phyloP scores from a whole-genome alignment of 2,329 filamentous ascomycete species.

The Aspergillus unguis region DNA sequence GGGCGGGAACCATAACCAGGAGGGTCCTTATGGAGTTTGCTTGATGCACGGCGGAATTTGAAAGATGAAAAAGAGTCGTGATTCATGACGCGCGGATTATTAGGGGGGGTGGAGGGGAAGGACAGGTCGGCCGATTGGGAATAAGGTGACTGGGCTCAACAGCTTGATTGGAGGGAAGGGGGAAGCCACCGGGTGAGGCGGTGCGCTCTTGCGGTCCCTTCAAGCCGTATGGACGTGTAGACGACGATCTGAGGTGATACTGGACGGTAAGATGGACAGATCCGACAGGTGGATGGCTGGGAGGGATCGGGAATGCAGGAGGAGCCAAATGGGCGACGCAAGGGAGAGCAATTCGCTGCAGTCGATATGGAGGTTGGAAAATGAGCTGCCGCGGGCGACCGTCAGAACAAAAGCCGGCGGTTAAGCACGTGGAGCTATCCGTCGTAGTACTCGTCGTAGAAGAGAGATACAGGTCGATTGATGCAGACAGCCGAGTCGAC shows the following conservation, averaged over 20 bases:
- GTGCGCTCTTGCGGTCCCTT: constrained; percentile 22
- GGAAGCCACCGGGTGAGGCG: constrained; percentile 26
- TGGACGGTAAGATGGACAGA: constrained; percentile 19
- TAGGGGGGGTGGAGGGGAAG: constrained; percentile 27
- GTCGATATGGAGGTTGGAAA: constrained; percentile 5
- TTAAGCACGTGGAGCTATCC: constrained; percentile 23
- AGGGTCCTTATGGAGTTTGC: constrained; percentile 46
- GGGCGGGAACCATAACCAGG: constrained; percentile 41
- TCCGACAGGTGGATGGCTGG: constrained; percentile 11
- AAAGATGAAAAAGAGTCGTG: constrained; percentile 36
- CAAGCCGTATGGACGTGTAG: constrained; percentile 15
- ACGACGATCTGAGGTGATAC: constrained; percentile 13
- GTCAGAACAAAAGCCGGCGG: constrained; percentile 18
- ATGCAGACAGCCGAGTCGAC: constrained; percentile 23
- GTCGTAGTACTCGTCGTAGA: neutral
- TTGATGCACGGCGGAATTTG: constrained; percentile 41
- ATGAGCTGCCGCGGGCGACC: constrained; percentile 20
- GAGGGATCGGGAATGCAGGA: constrained; percentile 19
- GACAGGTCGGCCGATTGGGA: constrained; percentile 19
- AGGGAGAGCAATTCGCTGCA: constrained; percentile 16
- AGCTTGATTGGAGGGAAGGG: constrained; percentile 24
- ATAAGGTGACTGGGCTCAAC: constrained; percentile 14
- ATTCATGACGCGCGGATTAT: constrained; percentile 34
- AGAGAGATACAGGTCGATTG: constrained; percentile 1
- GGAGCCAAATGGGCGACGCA: constrained; percentile 21